Conservation (phyloP, 192 early-diverging fungal genomes). For the Podochytrium sp. region DNA sequence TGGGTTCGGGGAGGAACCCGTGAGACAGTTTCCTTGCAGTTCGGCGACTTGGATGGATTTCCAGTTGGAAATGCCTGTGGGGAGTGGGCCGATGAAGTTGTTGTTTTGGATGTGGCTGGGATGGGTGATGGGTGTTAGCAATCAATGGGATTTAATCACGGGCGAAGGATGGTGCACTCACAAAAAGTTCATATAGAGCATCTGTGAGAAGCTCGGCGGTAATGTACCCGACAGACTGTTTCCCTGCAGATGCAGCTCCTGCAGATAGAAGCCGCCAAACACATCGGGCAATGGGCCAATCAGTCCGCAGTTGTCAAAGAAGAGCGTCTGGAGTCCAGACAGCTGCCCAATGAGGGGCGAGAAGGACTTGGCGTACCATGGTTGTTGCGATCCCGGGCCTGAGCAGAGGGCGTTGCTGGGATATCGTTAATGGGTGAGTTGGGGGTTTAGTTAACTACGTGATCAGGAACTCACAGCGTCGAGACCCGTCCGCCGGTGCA, state of each 20-base stretch:
- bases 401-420: not conserved
- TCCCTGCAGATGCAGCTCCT: not conserved
- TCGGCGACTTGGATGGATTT: not conserved
- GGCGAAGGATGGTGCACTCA: too few relatives aligned
- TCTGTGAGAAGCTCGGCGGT: not conserved
- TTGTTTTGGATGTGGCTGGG: not conserved
- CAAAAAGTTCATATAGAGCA: not conserved
- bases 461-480: not conserved
- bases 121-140: too few relatives aligned
- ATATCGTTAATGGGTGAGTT: too few relatives aligned
- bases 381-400: not conserved
- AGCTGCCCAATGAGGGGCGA: not conserved
- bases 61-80: not conserved
- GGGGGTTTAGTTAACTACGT: not conserved
- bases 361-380: not conserved
- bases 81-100: not conserved
- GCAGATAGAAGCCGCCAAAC: constrained; percentile 1
- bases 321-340: not conserved
- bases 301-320: not conserved
- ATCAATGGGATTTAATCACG: too few relatives aligned
- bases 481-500: not conserved
- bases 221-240: not conserved
- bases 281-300: not conserved
- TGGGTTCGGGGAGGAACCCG: not conserved
- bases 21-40: not conserved